Conservation (phyloP, 805 yeast genomes). For the Yarrowia sp. region DNA sequence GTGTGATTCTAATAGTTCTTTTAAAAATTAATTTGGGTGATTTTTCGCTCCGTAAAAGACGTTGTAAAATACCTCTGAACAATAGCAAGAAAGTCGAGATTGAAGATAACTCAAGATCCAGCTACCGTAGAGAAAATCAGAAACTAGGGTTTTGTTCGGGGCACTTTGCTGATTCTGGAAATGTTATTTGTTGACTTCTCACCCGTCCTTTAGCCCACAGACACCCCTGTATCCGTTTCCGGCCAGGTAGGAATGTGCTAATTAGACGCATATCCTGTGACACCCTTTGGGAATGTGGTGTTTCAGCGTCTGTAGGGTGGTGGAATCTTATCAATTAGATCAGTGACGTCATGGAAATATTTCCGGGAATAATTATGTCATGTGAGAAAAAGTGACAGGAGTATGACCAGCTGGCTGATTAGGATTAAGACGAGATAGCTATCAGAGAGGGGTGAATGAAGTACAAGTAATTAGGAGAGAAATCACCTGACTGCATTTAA, state of each 20-base stretch:
- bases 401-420: too few relatives aligned
- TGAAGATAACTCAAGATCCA: background rate
- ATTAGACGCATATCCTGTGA: background rate
- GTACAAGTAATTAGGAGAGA: too few relatives aligned
- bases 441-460: too few relatives aligned
- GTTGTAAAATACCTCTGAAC: background rate
- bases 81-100: background rate
- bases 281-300: background rate
- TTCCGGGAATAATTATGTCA: background rate
- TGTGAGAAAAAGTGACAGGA: too few relatives aligned
- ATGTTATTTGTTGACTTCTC: too few relatives aligned
- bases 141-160: background rate
- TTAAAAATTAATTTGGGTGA: background rate
- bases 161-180: background rate
- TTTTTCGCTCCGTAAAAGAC: too few relatives aligned
- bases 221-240: background rate
- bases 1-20: background rate
- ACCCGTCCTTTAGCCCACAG: background rate
- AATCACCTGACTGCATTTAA: too few relatives aligned
- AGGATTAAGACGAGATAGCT: too few relatives aligned
- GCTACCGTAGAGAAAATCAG: background rate
- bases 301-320: background rate
- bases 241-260: background rate
- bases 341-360: background rate
- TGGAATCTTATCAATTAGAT: background rate